phyloP scores from a whole-genome alignment of 768 basidiomycete genomes.

The Rhodocollybia butyracea region DNA sequence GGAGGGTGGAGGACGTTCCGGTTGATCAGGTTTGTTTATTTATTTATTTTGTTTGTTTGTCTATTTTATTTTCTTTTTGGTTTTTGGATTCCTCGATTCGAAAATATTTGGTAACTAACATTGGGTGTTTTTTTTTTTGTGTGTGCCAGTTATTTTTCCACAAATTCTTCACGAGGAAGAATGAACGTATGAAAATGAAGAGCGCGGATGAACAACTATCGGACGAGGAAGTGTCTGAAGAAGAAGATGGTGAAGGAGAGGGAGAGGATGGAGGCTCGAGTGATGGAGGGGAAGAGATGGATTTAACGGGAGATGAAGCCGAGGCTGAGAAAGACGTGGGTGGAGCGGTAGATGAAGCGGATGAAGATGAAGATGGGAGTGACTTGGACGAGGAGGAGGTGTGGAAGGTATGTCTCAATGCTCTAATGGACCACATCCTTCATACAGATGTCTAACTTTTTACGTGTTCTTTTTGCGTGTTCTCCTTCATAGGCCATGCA shows the following conservation, averaged over 20 bases:
- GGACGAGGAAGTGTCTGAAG: constrained; percentile 34
- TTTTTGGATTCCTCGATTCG: no score
- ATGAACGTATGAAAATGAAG: constrained; percentile 49
- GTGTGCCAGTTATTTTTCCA: constrained; percentile 80
- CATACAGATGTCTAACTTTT: no score
- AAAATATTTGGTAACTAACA: no score
- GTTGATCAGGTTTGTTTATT: constrained; percentile 75
- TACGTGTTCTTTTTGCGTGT: background rate
- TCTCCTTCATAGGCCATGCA: constrained; percentile 70
- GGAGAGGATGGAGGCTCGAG: constrained; percentile 37
- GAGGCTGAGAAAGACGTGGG: constrained; percentile 15
- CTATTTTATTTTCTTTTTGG: no score
- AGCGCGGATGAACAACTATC: constrained; percentile 27
- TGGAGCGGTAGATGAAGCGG: constrained; percentile 28
- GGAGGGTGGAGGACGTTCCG: constrained; percentile 67
- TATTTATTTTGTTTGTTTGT: no score
- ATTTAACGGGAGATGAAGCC: constrained; percentile 25
- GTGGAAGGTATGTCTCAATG: constrained; percentile 89
- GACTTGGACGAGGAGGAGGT: constrained; percentile 67
- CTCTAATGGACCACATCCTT: no score
- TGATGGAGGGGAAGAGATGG: constrained; percentile 41
- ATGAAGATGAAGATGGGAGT: constrained; percentile 39
- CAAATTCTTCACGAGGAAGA: constrained; percentile 78
- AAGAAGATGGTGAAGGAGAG: constrained; percentile 33
- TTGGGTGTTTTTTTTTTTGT: background rate